Percentiles rank a stretch among this genome's conserved stretches.
Evolutionary conservation across 345 rosid genomes (phyloP).

Genomic region (Trapa bicornis): DNA sequence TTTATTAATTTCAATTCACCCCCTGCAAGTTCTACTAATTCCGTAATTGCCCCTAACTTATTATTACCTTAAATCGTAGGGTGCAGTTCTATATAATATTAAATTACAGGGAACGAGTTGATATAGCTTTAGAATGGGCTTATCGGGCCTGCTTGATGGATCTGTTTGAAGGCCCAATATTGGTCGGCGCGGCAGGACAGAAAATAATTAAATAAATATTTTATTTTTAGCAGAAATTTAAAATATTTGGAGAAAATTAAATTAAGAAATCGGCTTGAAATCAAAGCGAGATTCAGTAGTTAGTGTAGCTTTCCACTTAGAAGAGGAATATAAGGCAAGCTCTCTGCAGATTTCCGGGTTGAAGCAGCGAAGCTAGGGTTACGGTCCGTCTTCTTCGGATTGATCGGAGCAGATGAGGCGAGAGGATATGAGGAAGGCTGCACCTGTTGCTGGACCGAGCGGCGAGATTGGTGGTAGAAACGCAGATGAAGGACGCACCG

Average conservation of each 20-base stretch:
- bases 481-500: neutral
- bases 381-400: neutral
- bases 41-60: too few species aligned
- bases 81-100: too few species aligned
- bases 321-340: neutral
- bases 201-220: too few species aligned
- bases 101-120: neutral
- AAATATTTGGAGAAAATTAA: neutral
- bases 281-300: neutral
- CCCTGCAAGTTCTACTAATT: too few species aligned
- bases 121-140: neutral
- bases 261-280: neutral
- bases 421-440: slow-evolving; percentile 8
- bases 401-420: slow-evolving; percentile 4
- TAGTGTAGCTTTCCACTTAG: too few species aligned
- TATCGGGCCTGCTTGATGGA: too few species aligned
- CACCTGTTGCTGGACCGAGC: slow-evolving; percentile 5
- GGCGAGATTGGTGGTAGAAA: neutral
- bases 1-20: too few species aligned
- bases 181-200: too few species aligned
- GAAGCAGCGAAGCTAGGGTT: slow-evolving; percentile 1
- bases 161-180: neutral
- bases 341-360: neutral
- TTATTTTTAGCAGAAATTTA: neutral
- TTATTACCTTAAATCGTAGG: neutral